Conservation (phyloP, 768 basidiomycete genomes). For the Serendipita vermifera region DNA sequence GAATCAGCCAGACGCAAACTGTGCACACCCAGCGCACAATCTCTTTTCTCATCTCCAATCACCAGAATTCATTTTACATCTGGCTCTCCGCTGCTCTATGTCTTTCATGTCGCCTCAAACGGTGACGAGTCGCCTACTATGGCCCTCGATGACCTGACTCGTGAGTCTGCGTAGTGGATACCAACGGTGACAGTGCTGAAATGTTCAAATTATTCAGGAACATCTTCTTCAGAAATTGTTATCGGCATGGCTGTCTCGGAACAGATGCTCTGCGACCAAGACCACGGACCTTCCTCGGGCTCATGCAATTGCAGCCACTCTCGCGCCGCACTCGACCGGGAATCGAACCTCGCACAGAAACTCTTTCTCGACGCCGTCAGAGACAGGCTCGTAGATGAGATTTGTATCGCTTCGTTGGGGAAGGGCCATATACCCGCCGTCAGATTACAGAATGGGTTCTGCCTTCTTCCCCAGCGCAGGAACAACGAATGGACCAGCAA, state of each 20-base stretch:
- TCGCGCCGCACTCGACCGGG: not conserved
- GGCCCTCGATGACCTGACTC: not conserved
- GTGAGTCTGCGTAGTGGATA: not conserved
- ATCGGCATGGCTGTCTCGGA: not conserved
- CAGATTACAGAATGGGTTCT: not conserved
- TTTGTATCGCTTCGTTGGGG: not conserved
- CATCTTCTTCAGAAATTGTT: not conserved
- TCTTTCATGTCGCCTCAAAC: not conserved
- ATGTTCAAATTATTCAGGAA: not conserved
- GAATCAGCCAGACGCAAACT: conserved; percentile 3
- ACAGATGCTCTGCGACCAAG: not conserved
- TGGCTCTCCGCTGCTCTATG: not conserved
- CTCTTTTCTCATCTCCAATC: not conserved
- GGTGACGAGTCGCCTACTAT: not conserved
- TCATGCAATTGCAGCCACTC: conserved; percentile 7
- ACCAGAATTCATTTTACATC: not conserved
- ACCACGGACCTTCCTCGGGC: conserved; percentile 1
- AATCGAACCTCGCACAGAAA: not conserved
- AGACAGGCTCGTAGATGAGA: conserved; percentile 3
- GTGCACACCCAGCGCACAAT: not conserved
- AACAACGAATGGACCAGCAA: conserved; percentile 2
- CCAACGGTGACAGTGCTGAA: not conserved
- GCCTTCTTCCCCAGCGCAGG: not conserved
- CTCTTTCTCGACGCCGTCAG: conserved; percentile 1
- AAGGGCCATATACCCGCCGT: conserved; percentile 7